Evolutionary conservation across 1,284 basidiomycete species (phyloP), one percentile per base, ranked within the genome.

Genomic region (Papiliotrema terrestris): DNA sequence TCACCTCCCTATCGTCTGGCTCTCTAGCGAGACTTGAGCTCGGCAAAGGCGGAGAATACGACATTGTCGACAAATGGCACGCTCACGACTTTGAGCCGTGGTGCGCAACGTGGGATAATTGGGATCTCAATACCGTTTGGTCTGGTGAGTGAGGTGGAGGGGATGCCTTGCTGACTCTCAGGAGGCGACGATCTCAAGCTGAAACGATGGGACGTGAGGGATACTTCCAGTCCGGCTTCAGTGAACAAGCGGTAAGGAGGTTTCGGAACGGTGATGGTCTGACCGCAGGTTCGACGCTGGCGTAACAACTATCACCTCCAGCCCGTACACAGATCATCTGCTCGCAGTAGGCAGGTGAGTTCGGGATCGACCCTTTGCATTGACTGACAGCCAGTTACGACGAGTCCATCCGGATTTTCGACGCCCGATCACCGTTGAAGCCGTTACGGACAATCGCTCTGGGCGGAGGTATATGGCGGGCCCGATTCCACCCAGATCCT

Each of bases 61-160:
- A 69, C 0, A 70, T 86, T 1, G 74, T 75, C 2, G 71, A 81
- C 17, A 79, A 78, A 1, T 98, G 95, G 94, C 78, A 83, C 9
- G 95, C 91, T 5, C 96, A 98, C 70, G 91, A 93, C 57, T 87
- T 85, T 67, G 96, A 98, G 72, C 89, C 95, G 0, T 99, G 96
- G 96, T 86, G 92, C 46, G 85, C 87, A 0, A 86, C 89, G 0
- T 98, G 90, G 85, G 84, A 97, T 69, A 86, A 88, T 62, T 93
- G 89, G 87, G 78, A 90, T 57, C 76, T 80, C 0, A 84, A 85
- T 62, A 74, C 87, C 15, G 80, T 95, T 2, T 97, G 91, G 79
- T 93, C 91, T 15, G 94, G 92, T 88, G 55, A 43, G 74, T 58
- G 23, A 43, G 13, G 1, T 45, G n/a, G n/a, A n/a, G 35, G 26